A percentile compares a stretch with the other conserved stretches of the same genome.
Conservation (phyloP, 495 filamentous ascomycete genomes). For the Copromyces sp. region DNA sequence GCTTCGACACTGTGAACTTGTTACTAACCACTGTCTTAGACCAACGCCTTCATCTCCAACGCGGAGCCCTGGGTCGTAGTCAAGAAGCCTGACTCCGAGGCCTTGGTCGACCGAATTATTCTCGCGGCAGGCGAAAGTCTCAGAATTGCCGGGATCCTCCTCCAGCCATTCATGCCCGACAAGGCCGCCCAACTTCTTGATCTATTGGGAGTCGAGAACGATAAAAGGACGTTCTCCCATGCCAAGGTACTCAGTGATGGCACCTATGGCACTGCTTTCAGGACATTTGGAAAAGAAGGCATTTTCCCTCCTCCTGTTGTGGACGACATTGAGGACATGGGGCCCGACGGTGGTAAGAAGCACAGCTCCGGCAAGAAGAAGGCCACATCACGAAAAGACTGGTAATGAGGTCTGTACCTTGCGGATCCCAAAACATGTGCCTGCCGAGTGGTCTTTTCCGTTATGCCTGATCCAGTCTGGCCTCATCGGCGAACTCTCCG, state of each 20-base stretch:
- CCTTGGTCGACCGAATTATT: constrained; percentile 35
- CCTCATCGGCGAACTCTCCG: neutral
- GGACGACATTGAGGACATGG: constrained; percentile 15
- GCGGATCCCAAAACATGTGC: neutral
- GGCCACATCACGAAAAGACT: neutral
- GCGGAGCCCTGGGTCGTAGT: constrained; percentile 26
- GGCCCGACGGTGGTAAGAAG: neutral
- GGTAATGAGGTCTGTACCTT: neutral
- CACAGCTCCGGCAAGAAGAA: neutral
- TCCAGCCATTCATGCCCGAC: constrained; percentile 86
- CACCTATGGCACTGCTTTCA: constrained; percentile 52
- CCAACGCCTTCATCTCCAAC: constrained; percentile 54
- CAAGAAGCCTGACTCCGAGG: constrained; percentile 5
- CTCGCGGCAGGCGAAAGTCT: constrained; percentile 69
- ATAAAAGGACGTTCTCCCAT: constrained; percentile 47
- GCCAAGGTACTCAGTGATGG: constrained; percentile 49
- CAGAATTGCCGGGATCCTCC: constrained; percentile 67
- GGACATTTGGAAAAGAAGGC: constrained; percentile 31
- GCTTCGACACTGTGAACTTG: neutral
- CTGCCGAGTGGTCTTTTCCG: neutral
- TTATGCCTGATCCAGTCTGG: neutral
- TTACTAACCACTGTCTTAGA: constrained; percentile 35
- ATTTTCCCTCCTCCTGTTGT: constrained; percentile 29
- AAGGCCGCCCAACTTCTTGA: constrained; percentile 69
- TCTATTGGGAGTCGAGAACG: constrained; percentile 57